These are phyloP conservation scores for Wickerhamomyces pijperi DNA, from an alignment of 805 yeast species.

Conservation along the genomic window DNA sequence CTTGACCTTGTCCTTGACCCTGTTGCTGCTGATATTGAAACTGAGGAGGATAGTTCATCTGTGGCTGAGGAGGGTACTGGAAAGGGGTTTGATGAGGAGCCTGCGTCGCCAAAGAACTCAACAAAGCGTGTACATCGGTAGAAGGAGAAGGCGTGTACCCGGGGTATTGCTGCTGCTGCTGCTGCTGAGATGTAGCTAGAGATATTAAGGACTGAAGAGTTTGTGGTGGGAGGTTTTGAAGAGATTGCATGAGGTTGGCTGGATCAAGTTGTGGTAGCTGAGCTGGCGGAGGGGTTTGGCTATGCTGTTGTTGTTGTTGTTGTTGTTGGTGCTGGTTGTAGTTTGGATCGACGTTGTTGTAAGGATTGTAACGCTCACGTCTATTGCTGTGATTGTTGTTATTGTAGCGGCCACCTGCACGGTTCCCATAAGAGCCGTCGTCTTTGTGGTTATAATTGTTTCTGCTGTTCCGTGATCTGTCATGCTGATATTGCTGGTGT, in stretches of 20 bases:
- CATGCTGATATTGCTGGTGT: no score
- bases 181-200: background rate
- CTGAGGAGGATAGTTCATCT: background rate
- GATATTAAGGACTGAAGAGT: conserved; percentile 7
- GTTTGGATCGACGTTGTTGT: conserved; percentile 4
- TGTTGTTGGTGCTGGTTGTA: conserved; percentile 3
- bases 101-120: conserved; percentile 2
- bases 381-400: background rate
- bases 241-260: conserved; percentile 1
- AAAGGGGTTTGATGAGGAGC: conserved; percentile 3
- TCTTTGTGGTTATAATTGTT: background rate
- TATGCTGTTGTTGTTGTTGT: conserved; percentile 13
- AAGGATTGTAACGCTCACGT: conserved; percentile 2
- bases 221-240: conserved; percentile 3
- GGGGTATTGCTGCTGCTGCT: background rate
- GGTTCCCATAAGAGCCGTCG: no score
- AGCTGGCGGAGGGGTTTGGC: conserved; percentile 9
- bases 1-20: no score
- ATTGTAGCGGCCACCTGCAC: no score
- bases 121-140: conserved; percentile 1
- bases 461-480: background rate
- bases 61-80: conserved; percentile 3
- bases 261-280: conserved; percentile 3
- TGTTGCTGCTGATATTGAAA: conserved; percentile 4
- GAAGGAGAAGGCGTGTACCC: conserved; percentile 1